Evolutionary conservation across 2,329 filamentous ascomycete genomes (phyloP).

Genomic region (Trichothecium roseum): DNA sequence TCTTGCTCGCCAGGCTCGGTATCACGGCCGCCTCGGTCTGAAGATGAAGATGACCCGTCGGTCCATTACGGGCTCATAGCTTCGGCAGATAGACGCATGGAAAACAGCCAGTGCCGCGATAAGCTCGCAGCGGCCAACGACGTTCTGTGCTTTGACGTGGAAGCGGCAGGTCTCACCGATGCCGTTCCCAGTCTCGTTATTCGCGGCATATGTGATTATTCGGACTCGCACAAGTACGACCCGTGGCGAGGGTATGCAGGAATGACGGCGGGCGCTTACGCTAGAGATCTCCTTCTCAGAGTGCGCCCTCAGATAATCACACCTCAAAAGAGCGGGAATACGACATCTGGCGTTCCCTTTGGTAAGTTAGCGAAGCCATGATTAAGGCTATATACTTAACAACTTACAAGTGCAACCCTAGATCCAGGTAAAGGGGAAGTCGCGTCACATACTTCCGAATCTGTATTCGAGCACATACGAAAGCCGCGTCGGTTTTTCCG

Average conservation of each 20-base stretch:
- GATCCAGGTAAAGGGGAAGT: too few relatives aligned
- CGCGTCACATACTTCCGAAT: too few relatives aligned
- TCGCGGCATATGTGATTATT: conserved; percentile 2
- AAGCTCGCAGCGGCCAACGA: not conserved
- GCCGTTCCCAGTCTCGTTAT: conserved; percentile 2
- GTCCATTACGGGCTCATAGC: conserved; percentile 23
- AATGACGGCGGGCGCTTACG: conserved; percentile 10
- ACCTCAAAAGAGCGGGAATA: too few relatives aligned
- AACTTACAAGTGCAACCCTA: too few relatives aligned
- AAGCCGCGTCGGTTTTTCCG: too few relatives aligned
- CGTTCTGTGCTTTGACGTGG: conserved; percentile 3
- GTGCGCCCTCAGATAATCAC: not conserved
- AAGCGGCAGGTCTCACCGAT: conserved; percentile 1
- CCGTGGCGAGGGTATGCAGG: conserved; percentile 1
- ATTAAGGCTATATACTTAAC: too few relatives aligned
- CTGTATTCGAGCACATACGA: too few relatives aligned
- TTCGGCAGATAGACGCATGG: conserved; percentile 4
- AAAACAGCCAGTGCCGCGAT: conserved; percentile 2
- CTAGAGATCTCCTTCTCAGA: conserved; percentile 4
- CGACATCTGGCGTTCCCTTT: too few relatives aligned
- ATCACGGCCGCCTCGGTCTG: not conserved
- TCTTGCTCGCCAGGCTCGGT: too few relatives aligned
- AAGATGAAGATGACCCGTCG: not conserved
- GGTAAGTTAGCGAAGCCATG: too few relatives aligned
- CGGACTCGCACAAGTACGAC: conserved; percentile 1